Conservation (phyloP, 1,139 yeast species). For the Geotrichum cucujoidarum region DNA sequence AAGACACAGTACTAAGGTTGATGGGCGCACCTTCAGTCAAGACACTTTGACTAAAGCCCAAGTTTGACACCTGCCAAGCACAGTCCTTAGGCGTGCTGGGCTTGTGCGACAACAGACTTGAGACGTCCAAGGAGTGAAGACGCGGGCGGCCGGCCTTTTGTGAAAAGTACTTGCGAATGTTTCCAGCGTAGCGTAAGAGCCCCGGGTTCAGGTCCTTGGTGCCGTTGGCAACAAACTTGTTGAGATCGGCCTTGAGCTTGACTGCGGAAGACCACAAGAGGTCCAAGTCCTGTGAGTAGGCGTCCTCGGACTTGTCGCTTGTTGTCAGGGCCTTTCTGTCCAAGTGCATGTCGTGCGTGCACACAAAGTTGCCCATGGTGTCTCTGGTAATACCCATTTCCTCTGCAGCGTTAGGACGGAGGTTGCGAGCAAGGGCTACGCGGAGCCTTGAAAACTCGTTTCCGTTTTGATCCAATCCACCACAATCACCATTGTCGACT, state of each 20-base stretch:
- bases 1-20: no score
- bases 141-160: not conserved
- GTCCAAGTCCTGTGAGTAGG: not conserved
- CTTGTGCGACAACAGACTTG: not conserved
- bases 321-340: no score
- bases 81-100: no score
- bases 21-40: no score
- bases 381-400: not conserved
- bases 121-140: not conserved
- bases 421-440: not conserved
- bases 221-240: not conserved
- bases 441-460: not conserved
- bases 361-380: conserved; percentile 3
- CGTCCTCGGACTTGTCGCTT: not conserved
- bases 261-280: conserved; percentile 1
- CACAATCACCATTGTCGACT: conserved; percentile 7
- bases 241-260: not conserved
- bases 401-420: not conserved
- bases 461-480: conserved; percentile 8
- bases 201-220: not conserved
- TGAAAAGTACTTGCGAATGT: not conserved
- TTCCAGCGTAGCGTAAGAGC: not conserved
- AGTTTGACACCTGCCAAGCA: no score
- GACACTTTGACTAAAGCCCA: no score
- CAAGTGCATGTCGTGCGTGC: not conserved